These are phyloP conservation scores for Aspergillus nomiae DNA, from an alignment of 2,329 filamentous ascomycete species.

Conservation along the genomic window DNA sequence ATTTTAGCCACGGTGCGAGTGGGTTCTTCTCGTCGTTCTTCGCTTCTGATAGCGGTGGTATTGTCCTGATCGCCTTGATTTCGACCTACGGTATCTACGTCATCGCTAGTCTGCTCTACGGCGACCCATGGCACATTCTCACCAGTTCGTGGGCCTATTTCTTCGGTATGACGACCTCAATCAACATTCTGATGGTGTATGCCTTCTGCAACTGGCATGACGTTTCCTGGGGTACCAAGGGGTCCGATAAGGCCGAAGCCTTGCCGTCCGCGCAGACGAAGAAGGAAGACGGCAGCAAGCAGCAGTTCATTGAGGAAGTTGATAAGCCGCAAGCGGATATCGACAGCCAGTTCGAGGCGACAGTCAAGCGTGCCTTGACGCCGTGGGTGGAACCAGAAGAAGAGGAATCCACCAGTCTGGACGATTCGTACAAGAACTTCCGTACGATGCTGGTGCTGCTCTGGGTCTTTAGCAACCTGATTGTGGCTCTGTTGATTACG, in stretches of 20 bases:
- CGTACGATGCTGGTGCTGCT: conserved; percentile 86
- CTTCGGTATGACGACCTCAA: conserved; percentile 77
- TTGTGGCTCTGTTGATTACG: conserved; percentile 72
- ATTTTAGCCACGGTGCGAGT: conserved; percentile 61
- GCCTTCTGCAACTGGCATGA: conserved; percentile 99
- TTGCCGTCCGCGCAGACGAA: conserved; percentile 85
- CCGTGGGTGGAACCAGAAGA: conserved; percentile 77
- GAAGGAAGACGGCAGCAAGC: conserved; percentile 81
- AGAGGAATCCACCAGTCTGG: conserved; percentile 72
- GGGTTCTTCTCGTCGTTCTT: conserved; percentile 82
- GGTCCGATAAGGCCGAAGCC: conserved; percentile 90
- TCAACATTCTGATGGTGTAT: conserved; percentile 99
- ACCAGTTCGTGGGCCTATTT: conserved; percentile 84
- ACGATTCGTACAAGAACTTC: conserved; percentile 99
- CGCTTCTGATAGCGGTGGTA: conserved; percentile 74
- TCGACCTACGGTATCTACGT: conserved; percentile 98
- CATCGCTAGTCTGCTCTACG: conserved; percentile 92
- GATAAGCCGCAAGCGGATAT: conserved; percentile 98
- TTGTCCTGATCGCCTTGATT: conserved; percentile 89
- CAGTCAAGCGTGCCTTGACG: conserved; percentile 87
- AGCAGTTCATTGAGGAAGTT: conserved; percentile 86
- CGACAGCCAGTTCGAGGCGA: conserved; percentile 93
- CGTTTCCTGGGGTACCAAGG: conserved; percentile 99
- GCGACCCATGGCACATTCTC: conserved; percentile 99
- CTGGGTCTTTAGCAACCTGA: conserved; percentile 97